Evolutionary conservation across 495 filamentous ascomycete genomes (phyloP).

Genomic region (Trichoderma erinaceum): DNA sequence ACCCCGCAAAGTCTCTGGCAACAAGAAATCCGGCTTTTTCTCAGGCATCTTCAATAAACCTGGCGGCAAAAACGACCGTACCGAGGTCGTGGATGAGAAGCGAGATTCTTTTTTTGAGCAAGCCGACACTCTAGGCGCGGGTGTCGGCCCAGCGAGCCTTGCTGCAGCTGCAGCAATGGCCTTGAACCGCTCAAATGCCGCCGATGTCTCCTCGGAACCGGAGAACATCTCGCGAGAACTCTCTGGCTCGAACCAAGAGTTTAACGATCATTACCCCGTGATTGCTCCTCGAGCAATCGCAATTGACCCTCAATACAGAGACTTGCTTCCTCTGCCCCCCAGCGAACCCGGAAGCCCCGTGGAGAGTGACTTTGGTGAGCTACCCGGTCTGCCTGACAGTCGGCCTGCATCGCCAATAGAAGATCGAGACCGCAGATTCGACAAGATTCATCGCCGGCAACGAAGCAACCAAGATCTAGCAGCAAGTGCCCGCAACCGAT

Average conservation of each 20-base stretch:
- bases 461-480: slow-evolving; percentile 32
- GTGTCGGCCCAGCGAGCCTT: slow-evolving; percentile 49
- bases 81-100: slow-evolving; percentile 29
- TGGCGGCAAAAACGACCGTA: slow-evolving; percentile 17
- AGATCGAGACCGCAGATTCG: slow-evolving; percentile 25
- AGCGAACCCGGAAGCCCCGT: slow-evolving; percentile 43
- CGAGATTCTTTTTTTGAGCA: slow-evolving; percentile 57
- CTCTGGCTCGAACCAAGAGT: slow-evolving; percentile 28
- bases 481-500: slow-evolving; percentile 29
- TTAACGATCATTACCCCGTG: slow-evolving; percentile 43
- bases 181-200: slow-evolving; percentile 38
- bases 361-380: slow-evolving; percentile 25
- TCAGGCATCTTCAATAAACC: slow-evolving; percentile 14
- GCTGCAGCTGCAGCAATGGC: slow-evolving; percentile 35
- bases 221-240: slow-evolving; percentile 15
- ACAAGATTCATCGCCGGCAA: slow-evolving; percentile 29
- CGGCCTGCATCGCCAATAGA: slow-evolving; percentile 43
- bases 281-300: slow-evolving; percentile 45
- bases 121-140: slow-evolving; percentile 55
- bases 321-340: slow-evolving; percentile 50
- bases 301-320: slow-evolving; percentile 51
- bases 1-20: slow-evolving; percentile 15
- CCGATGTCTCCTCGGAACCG: slow-evolving; percentile 28
- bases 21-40: slow-evolving; percentile 13
- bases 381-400: slow-evolving; percentile 47